Percentiles rank a stretch among this genome's conserved stretches.
phyloP scores from a whole-genome alignment of 2,329 filamentous ascomycete genomes.

The Penicillium sp. region DNA sequence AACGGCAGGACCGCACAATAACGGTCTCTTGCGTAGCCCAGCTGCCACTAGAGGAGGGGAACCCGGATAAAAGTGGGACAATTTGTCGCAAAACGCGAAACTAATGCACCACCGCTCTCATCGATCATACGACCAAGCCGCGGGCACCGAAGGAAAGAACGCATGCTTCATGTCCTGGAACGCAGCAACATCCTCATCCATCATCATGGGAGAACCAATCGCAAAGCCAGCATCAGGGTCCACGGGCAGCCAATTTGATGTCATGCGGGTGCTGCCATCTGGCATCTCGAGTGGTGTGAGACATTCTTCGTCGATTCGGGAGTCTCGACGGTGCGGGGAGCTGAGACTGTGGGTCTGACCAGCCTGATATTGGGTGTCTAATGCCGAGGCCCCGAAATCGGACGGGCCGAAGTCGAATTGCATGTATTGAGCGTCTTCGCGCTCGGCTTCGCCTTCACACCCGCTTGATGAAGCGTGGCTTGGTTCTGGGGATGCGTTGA shows the following conservation, averaged over 20 bases:
- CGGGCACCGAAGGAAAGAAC: constrained; percentile 7
- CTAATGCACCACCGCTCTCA: neutral
- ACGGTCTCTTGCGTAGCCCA: neutral
- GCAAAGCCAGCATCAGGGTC: constrained; percentile 25
- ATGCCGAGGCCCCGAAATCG: neutral
- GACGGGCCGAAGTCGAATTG: neutral
- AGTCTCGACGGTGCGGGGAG: neutral
- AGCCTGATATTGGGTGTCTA: neutral
- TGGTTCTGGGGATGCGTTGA: constrained; percentile 22
- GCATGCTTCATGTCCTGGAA: constrained; percentile 10
- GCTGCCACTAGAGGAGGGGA: neutral
- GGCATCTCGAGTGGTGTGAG: constrained; percentile 33
- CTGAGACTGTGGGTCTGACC: neutral
- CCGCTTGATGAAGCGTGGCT: constrained; percentile 18
- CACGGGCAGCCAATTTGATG: constrained; percentile 26
- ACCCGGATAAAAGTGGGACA: neutral
- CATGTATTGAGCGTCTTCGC: constrained; percentile 8
- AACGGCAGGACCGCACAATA: neutral
- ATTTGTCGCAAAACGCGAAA: neutral
- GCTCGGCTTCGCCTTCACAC: constrained; percentile 24
- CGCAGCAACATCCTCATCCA: neutral
- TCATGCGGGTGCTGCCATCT: constrained; percentile 31
- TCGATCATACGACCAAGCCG: constrained; percentile 1
- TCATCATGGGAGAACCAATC: constrained; percentile 13
- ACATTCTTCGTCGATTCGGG: constrained; percentile 9